Percentiles rank a stretch among this genome's conserved stretches.
phyloP scores from a whole-genome alignment of 2,329 filamentous ascomycete species.

The Trichoderma sp. region DNA sequence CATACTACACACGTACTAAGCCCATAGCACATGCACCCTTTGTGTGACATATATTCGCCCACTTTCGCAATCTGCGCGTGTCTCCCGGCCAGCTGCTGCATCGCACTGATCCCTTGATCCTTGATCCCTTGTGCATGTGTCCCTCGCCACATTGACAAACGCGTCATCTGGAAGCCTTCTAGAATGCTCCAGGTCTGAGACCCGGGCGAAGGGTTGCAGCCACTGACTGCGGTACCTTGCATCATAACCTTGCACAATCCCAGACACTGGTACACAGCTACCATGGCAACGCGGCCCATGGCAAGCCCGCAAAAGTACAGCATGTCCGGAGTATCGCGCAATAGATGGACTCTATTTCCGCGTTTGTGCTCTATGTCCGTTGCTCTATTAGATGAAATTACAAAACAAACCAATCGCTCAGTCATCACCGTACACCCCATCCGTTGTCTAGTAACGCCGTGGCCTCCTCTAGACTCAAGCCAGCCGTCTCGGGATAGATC shows the following conservation, averaged over 20 bases:
- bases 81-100: not conserved
- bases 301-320: too few relatives aligned
- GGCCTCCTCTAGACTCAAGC: slow-evolving; percentile 77
- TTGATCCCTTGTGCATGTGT: not conserved
- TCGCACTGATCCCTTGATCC: not conserved
- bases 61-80: not conserved
- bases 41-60: not conserved
- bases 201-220: not conserved
- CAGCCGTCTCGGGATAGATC: slow-evolving; percentile 85
- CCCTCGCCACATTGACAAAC: not conserved
- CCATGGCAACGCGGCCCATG: slow-evolving; percentile 1
- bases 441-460: slow-evolving; percentile 66
- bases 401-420: not conserved
- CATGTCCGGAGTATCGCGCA: too few relatives aligned
- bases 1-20: not conserved
- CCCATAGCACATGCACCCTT: not conserved
- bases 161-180: not conserved
- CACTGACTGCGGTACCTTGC: slow-evolving; percentile 11
- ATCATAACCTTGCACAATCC: not conserved
- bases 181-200: not conserved
- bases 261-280: not conserved
- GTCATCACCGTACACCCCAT: slow-evolving; percentile 63
- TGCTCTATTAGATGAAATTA: not conserved
- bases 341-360: not conserved
- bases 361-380: not conserved